Evolutionary conservation across 2,329 filamentous ascomycete genomes (phyloP).

Genomic region (Alternaria angustiovoidea): DNA sequence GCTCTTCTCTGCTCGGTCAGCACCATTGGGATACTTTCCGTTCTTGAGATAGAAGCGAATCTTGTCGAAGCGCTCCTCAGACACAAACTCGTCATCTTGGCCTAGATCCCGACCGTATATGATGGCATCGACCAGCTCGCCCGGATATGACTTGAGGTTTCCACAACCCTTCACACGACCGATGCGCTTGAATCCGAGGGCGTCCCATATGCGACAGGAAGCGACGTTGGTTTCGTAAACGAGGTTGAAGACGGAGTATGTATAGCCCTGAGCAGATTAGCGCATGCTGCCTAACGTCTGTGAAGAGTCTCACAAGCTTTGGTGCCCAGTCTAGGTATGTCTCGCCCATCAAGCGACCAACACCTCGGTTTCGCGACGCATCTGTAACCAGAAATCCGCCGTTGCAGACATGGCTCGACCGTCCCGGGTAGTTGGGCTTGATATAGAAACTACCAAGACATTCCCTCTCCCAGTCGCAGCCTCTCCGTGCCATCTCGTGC

Average conservation of each 20-base stretch:
- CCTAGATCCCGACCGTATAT: constrained; percentile 68
- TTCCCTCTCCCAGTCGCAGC: constrained; percentile 76
- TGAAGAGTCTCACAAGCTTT: constrained; percentile 50
- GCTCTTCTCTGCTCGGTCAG: constrained; percentile 94
- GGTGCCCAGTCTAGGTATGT: constrained; percentile 62
- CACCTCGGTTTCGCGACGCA: constrained; percentile 57
- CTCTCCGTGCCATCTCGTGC: constrained; percentile 54
- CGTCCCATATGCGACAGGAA: constrained; percentile 90
- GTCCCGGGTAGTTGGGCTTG: constrained; percentile 91
- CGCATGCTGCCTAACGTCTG: not conserved
- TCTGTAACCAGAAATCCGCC: constrained; percentile 61
- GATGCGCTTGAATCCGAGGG: constrained; percentile 89
- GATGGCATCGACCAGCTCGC: constrained; percentile 59
- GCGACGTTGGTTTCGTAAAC: constrained; percentile 94
- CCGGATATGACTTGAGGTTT: constrained; percentile 58
- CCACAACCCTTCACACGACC: constrained; percentile 72
- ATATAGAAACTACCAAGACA: constrained; percentile 93
- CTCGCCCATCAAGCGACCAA: constrained; percentile 62
- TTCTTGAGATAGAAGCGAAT: constrained; percentile 97
- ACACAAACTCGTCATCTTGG: constrained; percentile 80
- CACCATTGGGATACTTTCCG: constrained; percentile 89
- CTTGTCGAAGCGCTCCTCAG: constrained; percentile 97
- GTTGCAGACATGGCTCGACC: constrained; percentile 88
- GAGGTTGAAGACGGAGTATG: constrained; percentile 92
- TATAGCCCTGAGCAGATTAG: constrained; percentile 69